Evolutionary conservation across 495 filamentous ascomycete species (phyloP).

Genomic region (Aspergillus sparsus): DNA sequence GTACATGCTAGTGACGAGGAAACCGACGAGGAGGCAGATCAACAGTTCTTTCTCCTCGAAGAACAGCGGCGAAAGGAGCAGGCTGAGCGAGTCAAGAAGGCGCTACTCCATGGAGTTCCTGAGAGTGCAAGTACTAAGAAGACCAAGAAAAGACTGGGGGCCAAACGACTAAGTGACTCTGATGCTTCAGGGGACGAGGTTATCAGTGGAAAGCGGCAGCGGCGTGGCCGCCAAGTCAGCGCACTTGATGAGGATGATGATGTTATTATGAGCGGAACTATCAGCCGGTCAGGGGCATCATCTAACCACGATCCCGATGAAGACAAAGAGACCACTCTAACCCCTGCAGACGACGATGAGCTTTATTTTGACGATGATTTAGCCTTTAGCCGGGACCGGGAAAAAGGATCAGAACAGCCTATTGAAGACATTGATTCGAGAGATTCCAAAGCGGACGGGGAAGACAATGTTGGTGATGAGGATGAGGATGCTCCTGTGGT

Average conservation of each 20-base stretch:
- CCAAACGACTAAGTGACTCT: conserved; percentile 39
- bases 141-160: conserved; percentile 24
- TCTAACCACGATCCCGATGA: conserved; percentile 26
- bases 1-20: conserved; percentile 81
- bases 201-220: conserved; percentile 38
- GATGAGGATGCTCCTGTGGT: conserved; percentile 37
- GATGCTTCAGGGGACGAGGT: conserved; percentile 22
- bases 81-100: conserved; percentile 49
- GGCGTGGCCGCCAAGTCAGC: conserved; percentile 25
- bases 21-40: conserved; percentile 64
- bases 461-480: conserved; percentile 27
- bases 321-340: conserved; percentile 34
- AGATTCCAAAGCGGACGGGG: conserved; percentile 13
- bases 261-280: conserved; percentile 37
- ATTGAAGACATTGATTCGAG: conserved; percentile 15
- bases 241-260: conserved; percentile 35
- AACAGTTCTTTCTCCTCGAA: conserved; percentile 72
- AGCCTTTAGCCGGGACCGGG: conserved; percentile 35
- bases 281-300: conserved; percentile 26
- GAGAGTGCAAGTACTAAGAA: conserved; percentile 44
- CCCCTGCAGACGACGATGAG: conserved; percentile 38
- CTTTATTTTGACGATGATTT: conserved; percentile 44
- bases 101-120: conserved; percentile 53
- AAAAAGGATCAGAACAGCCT: conserved; percentile 14
- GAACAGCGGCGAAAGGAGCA: conserved; percentile 55